Evolutionary conservation across 495 filamentous ascomycete genomes (phyloP), one percentile per base, ranked within the genome.

Genomic region (Penicillium cinerascens): DNA sequence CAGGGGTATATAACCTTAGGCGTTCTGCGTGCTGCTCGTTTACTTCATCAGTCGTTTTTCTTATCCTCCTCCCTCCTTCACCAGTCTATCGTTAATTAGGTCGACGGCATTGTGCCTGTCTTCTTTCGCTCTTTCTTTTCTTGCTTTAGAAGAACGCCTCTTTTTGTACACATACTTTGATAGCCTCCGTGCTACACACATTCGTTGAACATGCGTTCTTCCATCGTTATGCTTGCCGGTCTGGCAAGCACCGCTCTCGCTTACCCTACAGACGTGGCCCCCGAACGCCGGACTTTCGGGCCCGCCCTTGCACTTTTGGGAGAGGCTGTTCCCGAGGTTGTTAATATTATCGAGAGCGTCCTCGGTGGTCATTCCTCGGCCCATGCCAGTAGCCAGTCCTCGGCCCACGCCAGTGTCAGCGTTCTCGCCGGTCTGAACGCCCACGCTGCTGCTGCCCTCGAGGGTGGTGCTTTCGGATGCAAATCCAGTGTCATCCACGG

Each of bases 1-100:
- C 64, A 72, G 71, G 70, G 72, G 65, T 75, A 70, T 75, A 75
- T 75, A 75, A 72, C 66, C 50, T 61, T 58, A 27, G 43, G 35
- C 41, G 58, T 62, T 57, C 58, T 60, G 69, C 68, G 49, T 64
- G 54, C 47, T 50, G 23, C 35, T 53, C 15, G 18, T 48, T 49
- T 54, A 16, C 23, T 51, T 53, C 42, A 58, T 63, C 49, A 49
- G 42, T 54, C 47, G 29, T 57, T 58, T 55, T 60, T 56, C 56
- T 55, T 54, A 51, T 18, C n/a, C 18, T 18, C 27, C 29, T 48
- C 26, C 53, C 50, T 54, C 59, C 37, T n/a, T n/a, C n/a, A n/a
- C n/a, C 67, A 68, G 65, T 74, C 70, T 72, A 59, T 74, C 71
- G 51, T 69, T 74, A 68, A 67, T 44, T 48, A n/a, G n/a, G n/a